Percentiles rank a stretch among this genome's conserved stretches.
These are phyloP conservation scores for Pistacia atlantica DNA, from an alignment of 345 rosid genomes.

Conservation along the genomic window DNA sequence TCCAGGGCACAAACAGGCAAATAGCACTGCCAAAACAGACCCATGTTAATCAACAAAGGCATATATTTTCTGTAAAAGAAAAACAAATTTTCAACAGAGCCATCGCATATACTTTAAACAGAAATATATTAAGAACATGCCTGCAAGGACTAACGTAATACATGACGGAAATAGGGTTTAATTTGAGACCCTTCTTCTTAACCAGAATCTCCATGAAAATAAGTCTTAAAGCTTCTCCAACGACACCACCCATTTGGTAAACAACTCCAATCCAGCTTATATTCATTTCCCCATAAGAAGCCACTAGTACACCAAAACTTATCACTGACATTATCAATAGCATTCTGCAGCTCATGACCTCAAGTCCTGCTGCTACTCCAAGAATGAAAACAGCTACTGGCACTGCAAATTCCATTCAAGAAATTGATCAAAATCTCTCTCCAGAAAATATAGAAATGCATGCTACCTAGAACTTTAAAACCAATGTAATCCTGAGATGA, in stretches of 20 bases:
- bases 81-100: constrained; percentile 8
- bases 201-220: constrained; percentile 96
- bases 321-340: constrained; percentile 91
- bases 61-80: constrained; percentile 1
- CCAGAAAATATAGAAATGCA: neutral
- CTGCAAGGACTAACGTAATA: constrained; percentile 99
- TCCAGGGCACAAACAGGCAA: constrained; percentile 91
- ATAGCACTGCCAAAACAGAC: constrained; percentile 64
- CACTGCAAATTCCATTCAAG: constrained; percentile 68
- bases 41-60: constrained; percentile 7
- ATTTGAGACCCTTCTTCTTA: constrained; percentile 89
- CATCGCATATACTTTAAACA: neutral
- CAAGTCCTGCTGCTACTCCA: constrained; percentile 95
- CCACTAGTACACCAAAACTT: constrained; percentile 95
- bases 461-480: neutral
- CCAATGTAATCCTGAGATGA: neutral
- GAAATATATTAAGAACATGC: constrained; percentile 36
- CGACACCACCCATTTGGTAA: constrained; percentile 98
- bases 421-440: constrained; percentile 21
- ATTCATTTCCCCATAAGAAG: constrained; percentile 90
- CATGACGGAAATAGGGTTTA: constrained; percentile 91
- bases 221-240: constrained; percentile 91
- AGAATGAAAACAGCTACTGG: constrained; percentile 96
- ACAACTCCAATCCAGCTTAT: constrained; percentile 97
- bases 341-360: constrained; percentile 93